phyloP scores from a whole-genome alignment of 257 asterid species.

The Ocimum tenuiflorum region DNA sequence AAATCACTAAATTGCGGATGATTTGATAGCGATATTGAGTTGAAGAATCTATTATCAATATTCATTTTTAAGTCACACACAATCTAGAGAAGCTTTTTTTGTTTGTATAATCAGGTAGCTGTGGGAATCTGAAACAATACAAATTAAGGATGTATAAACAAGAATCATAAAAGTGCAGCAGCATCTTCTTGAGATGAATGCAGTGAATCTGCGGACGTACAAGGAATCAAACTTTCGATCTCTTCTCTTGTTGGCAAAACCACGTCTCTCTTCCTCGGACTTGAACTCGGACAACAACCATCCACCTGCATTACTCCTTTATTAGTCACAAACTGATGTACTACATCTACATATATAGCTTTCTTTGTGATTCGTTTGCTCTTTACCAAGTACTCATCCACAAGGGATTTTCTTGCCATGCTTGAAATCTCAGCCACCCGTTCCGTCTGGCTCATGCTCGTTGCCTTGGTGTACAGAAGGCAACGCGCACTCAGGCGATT shows the following conservation, averaged over 20 bases:
- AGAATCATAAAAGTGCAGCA: too few relatives aligned
- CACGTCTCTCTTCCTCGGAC: constrained; percentile 27
- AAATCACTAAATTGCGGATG: too few relatives aligned
- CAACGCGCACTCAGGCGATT: constrained; percentile 15
- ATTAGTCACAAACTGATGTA: not conserved
- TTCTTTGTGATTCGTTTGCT: not conserved
- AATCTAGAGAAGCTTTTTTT: too few relatives aligned
- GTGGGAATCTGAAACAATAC: too few relatives aligned
- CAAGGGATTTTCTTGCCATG: constrained; percentile 35
- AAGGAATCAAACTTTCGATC: constrained; percentile 28
- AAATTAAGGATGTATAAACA: too few relatives aligned
- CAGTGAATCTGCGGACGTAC: constrained; percentile 19
- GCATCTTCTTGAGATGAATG: constrained; percentile 18
- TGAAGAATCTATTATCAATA: too few relatives aligned
- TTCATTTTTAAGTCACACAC: too few relatives aligned
- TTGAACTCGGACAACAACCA: constrained; percentile 12
- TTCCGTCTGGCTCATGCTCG: constrained; percentile 22
- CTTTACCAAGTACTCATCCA: constrained; percentile 47
- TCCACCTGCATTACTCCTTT: constrained; percentile 31
- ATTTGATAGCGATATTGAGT: too few relatives aligned
- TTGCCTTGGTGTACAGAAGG: constrained; percentile 22
- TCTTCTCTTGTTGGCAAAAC: constrained; percentile 32
- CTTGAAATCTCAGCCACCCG: constrained; percentile 32
- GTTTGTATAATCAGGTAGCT: too few relatives aligned
- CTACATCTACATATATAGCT: too few relatives aligned